Percentiles rank a stretch among this genome's conserved stretches.
Evolutionary conservation across 2,329 filamentous ascomycete species (phyloP).

Genomic region (Ophiostoma himal-ulmi): DNA sequence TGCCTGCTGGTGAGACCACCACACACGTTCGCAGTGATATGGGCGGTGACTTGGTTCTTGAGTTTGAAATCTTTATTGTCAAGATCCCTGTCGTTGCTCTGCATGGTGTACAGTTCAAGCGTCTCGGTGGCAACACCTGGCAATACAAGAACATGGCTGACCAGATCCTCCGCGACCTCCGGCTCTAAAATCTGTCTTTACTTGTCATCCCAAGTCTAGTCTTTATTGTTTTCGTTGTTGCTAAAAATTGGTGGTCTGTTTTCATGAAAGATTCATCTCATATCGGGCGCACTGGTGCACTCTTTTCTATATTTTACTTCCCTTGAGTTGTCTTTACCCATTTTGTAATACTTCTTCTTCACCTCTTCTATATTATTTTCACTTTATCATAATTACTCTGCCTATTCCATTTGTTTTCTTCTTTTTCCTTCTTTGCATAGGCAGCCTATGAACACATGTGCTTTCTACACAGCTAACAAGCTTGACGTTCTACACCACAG

Average conservation of each 20-base stretch:
- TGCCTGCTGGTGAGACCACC: conserved; percentile 72
- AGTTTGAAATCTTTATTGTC: conserved; percentile 95
- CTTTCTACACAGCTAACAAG: neutral
- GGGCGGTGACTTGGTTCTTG: conserved; percentile 73
- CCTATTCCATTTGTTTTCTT: neutral
- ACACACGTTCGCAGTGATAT: conserved; percentile 89
- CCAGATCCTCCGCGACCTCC: conserved; percentile 81
- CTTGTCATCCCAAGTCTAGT: neutral
- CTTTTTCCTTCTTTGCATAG: neutral
- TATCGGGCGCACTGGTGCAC: neutral
- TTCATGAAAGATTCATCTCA: neutral
- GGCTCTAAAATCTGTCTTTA: conserved; percentile 50
- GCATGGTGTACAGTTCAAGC: conserved; percentile 97
- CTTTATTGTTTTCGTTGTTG: neutral
- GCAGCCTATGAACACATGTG: neutral
- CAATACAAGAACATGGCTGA: conserved; percentile 99
- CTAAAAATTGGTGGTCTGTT: conserved; percentile 1
- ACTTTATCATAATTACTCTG: neutral
- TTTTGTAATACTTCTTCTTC: neutral
- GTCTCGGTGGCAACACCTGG: conserved; percentile 91
- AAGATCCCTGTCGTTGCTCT: conserved; percentile 90
- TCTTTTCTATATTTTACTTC: neutral
- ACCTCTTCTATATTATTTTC: neutral
- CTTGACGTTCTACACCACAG: neutral
- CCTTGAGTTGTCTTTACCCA: neutral